Conservation (phyloP, 2,329 filamentous ascomycete species). For the Zelopaecilomyces penicillatus region DNA sequence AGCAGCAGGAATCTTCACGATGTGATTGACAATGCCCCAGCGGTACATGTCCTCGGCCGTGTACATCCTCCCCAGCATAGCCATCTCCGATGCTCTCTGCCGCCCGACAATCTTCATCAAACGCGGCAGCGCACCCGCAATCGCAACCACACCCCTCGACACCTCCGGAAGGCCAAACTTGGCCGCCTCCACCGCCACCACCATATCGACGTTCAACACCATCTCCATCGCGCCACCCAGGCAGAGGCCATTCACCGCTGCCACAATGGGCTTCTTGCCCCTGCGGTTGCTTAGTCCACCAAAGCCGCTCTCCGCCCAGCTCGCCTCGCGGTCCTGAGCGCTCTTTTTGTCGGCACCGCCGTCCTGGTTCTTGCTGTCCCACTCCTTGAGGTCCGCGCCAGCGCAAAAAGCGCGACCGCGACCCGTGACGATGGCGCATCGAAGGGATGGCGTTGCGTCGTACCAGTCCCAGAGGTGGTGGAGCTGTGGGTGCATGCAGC, state of each 20-base stretch:
- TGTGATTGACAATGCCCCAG: slow-evolving; percentile 65
- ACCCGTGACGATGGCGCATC: slow-evolving; percentile 56
- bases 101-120: slow-evolving; percentile 57
- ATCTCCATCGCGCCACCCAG: slow-evolving; percentile 74
- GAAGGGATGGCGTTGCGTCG: slow-evolving; percentile 51
- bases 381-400: slow-evolving; percentile 60
- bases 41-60: slow-evolving; percentile 48
- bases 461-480: slow-evolving; percentile 48
- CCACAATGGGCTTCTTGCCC: slow-evolving; percentile 68
- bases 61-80: slow-evolving; percentile 53
- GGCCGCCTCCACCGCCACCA: slow-evolving; percentile 51
- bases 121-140: slow-evolving; percentile 62
- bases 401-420: slow-evolving; percentile 57
- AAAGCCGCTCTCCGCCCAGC: slow-evolving; percentile 44
- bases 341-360: slow-evolving; percentile 1
- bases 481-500: slow-evolving; percentile 40
- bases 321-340: slow-evolving; percentile 8
- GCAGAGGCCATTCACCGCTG: slow-evolving; percentile 67
- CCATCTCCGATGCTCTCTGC: slow-evolving; percentile 64
- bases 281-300: slow-evolving; percentile 56
- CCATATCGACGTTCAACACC: slow-evolving; percentile 62
- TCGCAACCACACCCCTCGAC: slow-evolving; percentile 59
- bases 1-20: slow-evolving; percentile 37
- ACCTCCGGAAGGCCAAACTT: slow-evolving; percentile 65
- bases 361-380: slow-evolving; percentile 36